Evolutionary conservation across 805 yeast genomes (phyloP), one percentile per base, ranked within the genome.

Genomic region (Saccharomycopsis fibuligera): DNA sequence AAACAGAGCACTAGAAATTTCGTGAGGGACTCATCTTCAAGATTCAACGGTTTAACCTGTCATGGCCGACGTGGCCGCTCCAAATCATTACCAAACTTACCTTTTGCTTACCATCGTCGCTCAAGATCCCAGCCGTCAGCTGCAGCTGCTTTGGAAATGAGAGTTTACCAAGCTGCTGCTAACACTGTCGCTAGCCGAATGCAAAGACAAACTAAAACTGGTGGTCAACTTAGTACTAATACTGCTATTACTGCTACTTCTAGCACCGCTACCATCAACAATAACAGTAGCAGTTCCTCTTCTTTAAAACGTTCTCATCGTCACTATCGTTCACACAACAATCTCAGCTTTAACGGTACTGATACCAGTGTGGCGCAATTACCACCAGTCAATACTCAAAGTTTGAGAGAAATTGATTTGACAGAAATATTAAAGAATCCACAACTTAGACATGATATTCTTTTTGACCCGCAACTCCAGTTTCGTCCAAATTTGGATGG

Each of bases 401-500:
- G 45, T 31, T 72, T 90, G 56, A 80, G 83, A 57, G 96, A 88
- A 62, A 85, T 90, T 50, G 97, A 90, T 60, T 67, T 90, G 41
- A 85, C 85, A 54, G 96, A 88, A 61, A 90, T 91, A 46, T 72
- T 90, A 57, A 86, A 86, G 61, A 90, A 90, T 65, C 96, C 96
- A 3, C 96, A 88, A 63, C 70, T 90, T 49, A 76, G 98, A 55
- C 98, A 90, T 64, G 98, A 91, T 63, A 86, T 91, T 47, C 73
- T 88, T 12, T 90, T 90, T 62, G 96, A 90, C 67, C 95, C 96
- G 16, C 86, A 86, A 60, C 70, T 90, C 51, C 96, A 89, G 68
- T 87, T 90, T 64, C 76, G 97, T 62, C 95, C 95, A 25, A 86
- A 87, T 60, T 69, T 89, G 56, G 96, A 86, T 62, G 95, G 96